phyloP scores from a whole-genome alignment of 345 rosid species.

The Populus euphratica region DNA sequence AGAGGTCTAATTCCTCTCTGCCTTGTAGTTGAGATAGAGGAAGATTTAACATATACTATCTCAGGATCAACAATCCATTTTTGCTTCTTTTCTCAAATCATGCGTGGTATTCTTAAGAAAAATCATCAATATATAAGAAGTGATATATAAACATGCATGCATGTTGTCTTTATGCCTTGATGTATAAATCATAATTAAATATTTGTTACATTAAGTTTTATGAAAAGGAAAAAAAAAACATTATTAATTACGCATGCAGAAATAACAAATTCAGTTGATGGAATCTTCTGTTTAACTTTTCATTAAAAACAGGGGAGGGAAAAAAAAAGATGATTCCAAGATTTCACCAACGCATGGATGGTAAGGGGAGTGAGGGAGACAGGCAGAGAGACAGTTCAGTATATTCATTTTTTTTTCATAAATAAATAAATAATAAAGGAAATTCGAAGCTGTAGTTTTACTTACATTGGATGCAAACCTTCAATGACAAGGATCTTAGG shows the following conservation, averaged over 20 bases:
- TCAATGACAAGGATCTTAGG: slow-evolving; percentile 97
- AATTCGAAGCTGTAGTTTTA: not conserved
- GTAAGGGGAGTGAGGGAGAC: not conserved
- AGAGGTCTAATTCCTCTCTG: not conserved
- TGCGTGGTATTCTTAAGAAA: not conserved
- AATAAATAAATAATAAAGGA: not conserved
- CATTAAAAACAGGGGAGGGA: not conserved
- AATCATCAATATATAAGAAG: not conserved
- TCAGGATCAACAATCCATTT: not conserved
- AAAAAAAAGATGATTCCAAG: not conserved
- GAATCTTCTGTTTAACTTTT: not conserved
- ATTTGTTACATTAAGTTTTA: not conserved
- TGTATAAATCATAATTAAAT: not conserved
- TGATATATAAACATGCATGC: not conserved
- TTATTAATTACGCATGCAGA: not conserved
- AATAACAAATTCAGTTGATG: not conserved
- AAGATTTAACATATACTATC: not conserved
- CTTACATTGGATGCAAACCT: slow-evolving; percentile 99
- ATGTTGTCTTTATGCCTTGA: not conserved
- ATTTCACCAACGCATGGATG: not conserved
- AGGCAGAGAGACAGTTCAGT: not conserved
- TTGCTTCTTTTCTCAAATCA: not conserved
- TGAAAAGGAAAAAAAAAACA: not conserved
- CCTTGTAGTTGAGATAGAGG: not conserved
- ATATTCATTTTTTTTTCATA: not conserved